A percentile compares a stretch with the other conserved stretches of the same genome.
Evolutionary conservation across 352 stramenopile species (phyloP).

Genomic region (Lagenidium sp.): DNA sequence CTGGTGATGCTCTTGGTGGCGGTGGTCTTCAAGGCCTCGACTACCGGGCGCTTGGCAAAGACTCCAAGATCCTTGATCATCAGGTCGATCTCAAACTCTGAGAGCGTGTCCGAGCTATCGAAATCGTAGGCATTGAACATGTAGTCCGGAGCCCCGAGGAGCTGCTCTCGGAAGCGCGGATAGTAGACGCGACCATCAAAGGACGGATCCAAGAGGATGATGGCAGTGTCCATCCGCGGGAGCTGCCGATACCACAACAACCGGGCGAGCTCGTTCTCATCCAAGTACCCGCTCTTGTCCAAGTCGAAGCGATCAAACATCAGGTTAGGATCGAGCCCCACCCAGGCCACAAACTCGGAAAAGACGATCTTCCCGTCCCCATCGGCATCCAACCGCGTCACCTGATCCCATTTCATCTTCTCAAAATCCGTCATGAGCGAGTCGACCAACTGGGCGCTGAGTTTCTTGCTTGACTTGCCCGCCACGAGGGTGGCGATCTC

Average conservation of each 20-base stretch:
- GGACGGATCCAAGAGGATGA: constrained; percentile 70
- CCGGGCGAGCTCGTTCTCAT: constrained; percentile 73
- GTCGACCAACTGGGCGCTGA: constrained; percentile 28
- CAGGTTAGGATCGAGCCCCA: constrained; percentile 64
- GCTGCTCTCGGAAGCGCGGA: constrained; percentile 33
- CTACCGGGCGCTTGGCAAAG: constrained; percentile 26
- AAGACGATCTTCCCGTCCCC: constrained; percentile 51
- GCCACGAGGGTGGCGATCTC: constrained; percentile 34
- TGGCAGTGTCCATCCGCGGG: constrained; percentile 45
- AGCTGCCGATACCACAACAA: constrained; percentile 64
- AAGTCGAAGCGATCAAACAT: constrained; percentile 78
- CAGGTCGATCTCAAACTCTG: constrained; percentile 50
- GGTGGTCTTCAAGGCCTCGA: constrained; percentile 30
- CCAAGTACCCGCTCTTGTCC: constrained; percentile 78
- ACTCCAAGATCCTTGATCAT: constrained; percentile 56
- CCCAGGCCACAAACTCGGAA: constrained; percentile 55
- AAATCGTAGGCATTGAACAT: constrained; percentile 75
- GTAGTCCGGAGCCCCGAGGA: constrained; percentile 34
- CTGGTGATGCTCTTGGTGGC: constrained; percentile 32
- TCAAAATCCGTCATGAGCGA: constrained; percentile 47
- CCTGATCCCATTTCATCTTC: constrained; percentile 46
- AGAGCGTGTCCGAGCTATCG: constrained; percentile 41
- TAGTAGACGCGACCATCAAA: constrained; percentile 83
- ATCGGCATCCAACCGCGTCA: constrained; percentile 36
- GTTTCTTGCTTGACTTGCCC: constrained; percentile 16